Evolutionary conservation across 371 early-diverging fungal species (phyloP).

Genomic region (Encephalitozoon intestinalis): DNA sequence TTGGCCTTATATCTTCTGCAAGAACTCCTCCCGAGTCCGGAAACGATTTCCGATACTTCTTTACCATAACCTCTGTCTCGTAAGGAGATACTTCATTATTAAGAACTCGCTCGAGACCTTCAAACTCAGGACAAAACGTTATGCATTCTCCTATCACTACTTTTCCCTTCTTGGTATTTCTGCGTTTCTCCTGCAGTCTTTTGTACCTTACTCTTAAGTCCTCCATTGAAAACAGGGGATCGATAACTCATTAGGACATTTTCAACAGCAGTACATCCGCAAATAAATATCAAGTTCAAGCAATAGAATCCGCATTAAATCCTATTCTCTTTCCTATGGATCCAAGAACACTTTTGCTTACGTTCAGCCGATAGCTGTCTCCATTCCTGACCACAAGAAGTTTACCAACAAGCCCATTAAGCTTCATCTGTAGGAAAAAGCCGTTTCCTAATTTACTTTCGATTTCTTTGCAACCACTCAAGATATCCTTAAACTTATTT

Average conservation of each 20-base stretch:
- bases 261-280: not conserved
- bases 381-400: not conserved
- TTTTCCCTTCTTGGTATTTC: not conserved
- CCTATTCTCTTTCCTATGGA: not conserved
- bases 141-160: conserved; percentile 26
- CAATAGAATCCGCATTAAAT: not conserved
- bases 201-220: conserved; percentile 10
- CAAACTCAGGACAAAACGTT: conserved; percentile 48
- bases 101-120: conserved; percentile 40
- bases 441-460: not conserved
- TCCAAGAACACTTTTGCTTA: not conserved
- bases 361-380: not conserved
- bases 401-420: not conserved
- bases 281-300: too few relatives aligned
- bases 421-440: not conserved
- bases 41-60: conserved; percentile 72
- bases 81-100: conserved; percentile 39
- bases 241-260: not conserved
- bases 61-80: conserved; percentile 64
- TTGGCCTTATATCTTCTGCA: conserved; percentile 78
- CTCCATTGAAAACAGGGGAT: conserved; percentile 6
- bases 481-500: not conserved
- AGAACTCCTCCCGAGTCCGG: conserved; percentile 76
- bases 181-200: not conserved
- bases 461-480: not conserved